These are phyloP conservation scores for Atkinsonella texensis DNA, from an alignment of 2,329 filamentous ascomycete genomes.

Conservation along the genomic window DNA sequence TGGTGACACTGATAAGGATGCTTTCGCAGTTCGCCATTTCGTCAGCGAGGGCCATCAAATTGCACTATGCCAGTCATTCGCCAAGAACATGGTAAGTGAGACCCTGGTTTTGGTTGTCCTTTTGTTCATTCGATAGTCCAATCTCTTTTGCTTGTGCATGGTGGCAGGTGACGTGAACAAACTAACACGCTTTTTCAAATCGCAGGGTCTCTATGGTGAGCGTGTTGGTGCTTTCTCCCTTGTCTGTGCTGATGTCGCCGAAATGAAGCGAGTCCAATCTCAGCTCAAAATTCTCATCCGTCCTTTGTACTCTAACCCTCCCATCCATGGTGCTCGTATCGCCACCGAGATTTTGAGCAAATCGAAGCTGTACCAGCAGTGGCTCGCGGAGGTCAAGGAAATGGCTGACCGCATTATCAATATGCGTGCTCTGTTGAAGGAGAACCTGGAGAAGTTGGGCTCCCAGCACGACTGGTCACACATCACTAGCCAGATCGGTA, in stretches of 20 bases:
- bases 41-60: conserved; percentile 84
- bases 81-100: conserved; percentile 85
- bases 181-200: neutral
- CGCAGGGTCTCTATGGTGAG: conserved; percentile 88
- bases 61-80: conserved; percentile 84
- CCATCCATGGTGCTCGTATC: conserved; percentile 90
- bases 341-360: conserved; percentile 87
- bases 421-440: conserved; percentile 90
- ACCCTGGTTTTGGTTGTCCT: neutral
- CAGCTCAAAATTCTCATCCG: conserved; percentile 98
- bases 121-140: neutral
- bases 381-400: conserved; percentile 91
- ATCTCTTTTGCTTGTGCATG: too few relatives aligned
- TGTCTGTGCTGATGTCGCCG: conserved; percentile 70
- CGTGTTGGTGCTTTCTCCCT: conserved; percentile 95
- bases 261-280: conserved; percentile 92
- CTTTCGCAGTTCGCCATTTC: conserved; percentile 88
- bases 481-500: conserved; percentile 97
- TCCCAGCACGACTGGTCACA: conserved; percentile 98
- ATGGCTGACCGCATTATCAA: conserved; percentile 99
- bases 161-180: neutral
- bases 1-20: conserved; percentile 83
- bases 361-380: conserved; percentile 75
- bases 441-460: conserved; percentile 88
- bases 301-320: conserved; percentile 96